Percentiles rank a stretch among this genome's conserved stretches.
phyloP scores from a whole-genome alignment of 148 eudicot species.

The Spergularia bocconei region DNA sequence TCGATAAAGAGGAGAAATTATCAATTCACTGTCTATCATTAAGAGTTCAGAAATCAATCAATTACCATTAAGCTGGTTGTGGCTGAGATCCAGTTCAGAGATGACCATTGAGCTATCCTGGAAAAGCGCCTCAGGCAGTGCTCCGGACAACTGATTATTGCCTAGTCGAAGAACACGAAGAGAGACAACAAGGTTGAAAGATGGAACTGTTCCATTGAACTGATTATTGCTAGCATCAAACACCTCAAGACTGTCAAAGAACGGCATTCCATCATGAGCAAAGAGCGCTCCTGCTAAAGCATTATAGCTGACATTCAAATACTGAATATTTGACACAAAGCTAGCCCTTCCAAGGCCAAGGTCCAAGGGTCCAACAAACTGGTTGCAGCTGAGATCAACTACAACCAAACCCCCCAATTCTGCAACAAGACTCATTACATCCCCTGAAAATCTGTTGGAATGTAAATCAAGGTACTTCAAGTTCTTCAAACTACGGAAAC shows the following conservation, averaged over 20 bases:
- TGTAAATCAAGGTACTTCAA: constrained; percentile 55
- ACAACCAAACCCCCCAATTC: constrained; percentile 40
- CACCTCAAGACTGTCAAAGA: constrained; percentile 63
- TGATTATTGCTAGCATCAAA: constrained; percentile 61
- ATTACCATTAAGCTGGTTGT: constrained; percentile 67
- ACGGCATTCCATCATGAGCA: constrained; percentile 62
- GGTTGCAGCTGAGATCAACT: constrained; percentile 59
- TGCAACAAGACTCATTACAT: constrained; percentile 42
- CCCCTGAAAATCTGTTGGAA: constrained; percentile 51
- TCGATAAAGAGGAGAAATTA: not conserved
- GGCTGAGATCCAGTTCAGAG: constrained; percentile 62
- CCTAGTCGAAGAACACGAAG: constrained; percentile 55
- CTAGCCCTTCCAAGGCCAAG: constrained; percentile 47
- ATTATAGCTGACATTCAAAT: constrained; percentile 62
- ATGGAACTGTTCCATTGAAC: constrained; percentile 50
- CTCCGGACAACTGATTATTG: constrained; percentile 51
- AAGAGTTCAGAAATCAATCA: not conserved
- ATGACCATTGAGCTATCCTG: constrained; percentile 64
- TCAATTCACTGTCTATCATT: not conserved
- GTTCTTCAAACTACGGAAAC: constrained; percentile 38
- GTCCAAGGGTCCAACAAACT: constrained; percentile 48
- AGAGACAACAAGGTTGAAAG: constrained; percentile 54
- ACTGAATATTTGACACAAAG: constrained; percentile 47
- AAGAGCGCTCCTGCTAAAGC: constrained; percentile 58
- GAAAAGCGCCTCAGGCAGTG: constrained; percentile 57